Base-by-base conservation (phyloP, 106 monocot species). In the Triglochin maritima region DNA sequence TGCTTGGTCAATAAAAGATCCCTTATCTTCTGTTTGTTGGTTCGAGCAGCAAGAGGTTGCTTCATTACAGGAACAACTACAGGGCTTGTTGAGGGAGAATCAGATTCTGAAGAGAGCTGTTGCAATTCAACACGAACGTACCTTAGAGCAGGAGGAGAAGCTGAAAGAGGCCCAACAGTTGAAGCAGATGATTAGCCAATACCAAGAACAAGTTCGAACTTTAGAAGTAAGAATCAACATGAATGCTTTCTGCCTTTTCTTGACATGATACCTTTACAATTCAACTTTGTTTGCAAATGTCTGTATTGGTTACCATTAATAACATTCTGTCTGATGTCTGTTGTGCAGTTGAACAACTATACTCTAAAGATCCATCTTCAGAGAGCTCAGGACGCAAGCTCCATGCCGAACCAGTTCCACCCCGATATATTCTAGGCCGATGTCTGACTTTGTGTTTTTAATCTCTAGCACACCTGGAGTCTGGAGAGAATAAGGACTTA, bases 91-190 rank as follows among this genome's bases (percentile, higher is more conserved):
- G 64, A 76, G 76, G 60, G 87, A 87, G 49, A 87, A 83, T 60
- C 81, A 87, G 16, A 81, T 87, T 46, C 47, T 87, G 52, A 87
- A 79, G 72, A 83, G 73, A 73, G 87, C 83, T 64, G 83, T 87
- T 76, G 29, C 78, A 46, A 83, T 87, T 63, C 87, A 87, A 66
- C 83, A 83, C 54, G 81, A 81, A 29, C 80, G 74, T 12, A 76
- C 59, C 66, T 51, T 65, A 3, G 83, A 83, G 69, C 63, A 78
- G 9, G 81, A 81, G 66, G 83, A 76, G 72, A 83, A 81, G 46
- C 59, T 79, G 3, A 81, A 80, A 78, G 87, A 87, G 64, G 78
- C 83, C 13, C 70, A 81, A 57, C 81, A 87, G 44, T 68, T 81
- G 73, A 87, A 79, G 66, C 76, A 70, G 47, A 78, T 84, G 44